Conservation (phyloP, 1,139 yeast species). For the Magnusiomyces clavatus region DNA sequence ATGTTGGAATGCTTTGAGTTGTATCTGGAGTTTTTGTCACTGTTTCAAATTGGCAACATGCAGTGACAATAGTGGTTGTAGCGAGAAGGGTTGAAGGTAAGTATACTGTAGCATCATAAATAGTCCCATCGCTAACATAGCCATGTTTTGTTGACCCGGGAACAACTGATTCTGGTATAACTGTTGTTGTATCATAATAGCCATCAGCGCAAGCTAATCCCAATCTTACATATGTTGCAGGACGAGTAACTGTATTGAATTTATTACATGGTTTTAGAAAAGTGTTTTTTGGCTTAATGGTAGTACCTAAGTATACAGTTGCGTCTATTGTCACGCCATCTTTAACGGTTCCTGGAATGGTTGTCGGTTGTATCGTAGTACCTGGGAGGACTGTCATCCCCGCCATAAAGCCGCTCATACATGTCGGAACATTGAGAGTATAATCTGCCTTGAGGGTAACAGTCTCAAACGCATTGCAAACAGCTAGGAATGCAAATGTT, state of each 20-base stretch:
- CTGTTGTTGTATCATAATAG: background rate
- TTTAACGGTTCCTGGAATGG: slow-evolving; percentile 4
- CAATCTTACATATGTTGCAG: background rate
- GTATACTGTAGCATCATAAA: slow-evolving; percentile 7
- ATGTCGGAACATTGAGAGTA: slow-evolving; percentile 1
- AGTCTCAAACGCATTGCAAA: too few species aligned
- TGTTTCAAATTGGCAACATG: background rate
- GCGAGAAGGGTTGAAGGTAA: slow-evolving; percentile 6
- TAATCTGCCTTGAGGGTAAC: too few species aligned
- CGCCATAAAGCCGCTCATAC: slow-evolving; percentile 2
- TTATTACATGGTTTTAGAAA: background rate
- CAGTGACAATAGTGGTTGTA: slow-evolving; percentile 3
- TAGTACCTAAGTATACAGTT: background rate
- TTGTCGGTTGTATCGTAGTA: slow-evolving; percentile 1
- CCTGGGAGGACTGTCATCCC: slow-evolving; percentile 7
- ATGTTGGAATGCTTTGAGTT: background rate
- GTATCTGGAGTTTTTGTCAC: background rate
- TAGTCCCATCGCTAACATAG: background rate
- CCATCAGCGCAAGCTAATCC: background rate
- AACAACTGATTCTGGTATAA: slow-evolving; percentile 4
- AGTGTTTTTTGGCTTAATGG: too few species aligned
- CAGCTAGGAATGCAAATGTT: too few species aligned
- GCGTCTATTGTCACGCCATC: background rate
- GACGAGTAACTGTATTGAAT: slow-evolving; percentile 7
- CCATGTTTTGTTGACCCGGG: slow-evolving; percentile 7